Evolutionary conservation across 2,329 filamentous ascomycete species (phyloP).

Genomic region (Xylariaceae sp.): DNA sequence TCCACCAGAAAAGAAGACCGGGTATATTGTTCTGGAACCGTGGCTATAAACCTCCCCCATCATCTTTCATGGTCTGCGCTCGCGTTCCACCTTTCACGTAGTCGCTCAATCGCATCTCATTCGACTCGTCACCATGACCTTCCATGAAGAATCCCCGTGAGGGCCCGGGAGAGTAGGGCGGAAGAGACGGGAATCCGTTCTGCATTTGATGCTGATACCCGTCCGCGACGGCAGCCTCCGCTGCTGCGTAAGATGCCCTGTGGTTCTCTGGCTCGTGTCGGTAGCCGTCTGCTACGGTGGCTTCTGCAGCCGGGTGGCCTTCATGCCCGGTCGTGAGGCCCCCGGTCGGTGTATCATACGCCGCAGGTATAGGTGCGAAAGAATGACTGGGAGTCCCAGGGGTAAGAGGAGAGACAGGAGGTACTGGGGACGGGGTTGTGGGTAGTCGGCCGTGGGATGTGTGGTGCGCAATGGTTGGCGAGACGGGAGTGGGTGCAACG

Average conservation of each 20-base stretch:
- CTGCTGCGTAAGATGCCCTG: constrained; percentile 15
- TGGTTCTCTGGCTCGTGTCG: constrained; percentile 11
- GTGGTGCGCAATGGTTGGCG: constrained; percentile 2
- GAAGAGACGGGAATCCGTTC: constrained; percentile 18
- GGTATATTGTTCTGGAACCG: too few relatives aligned
- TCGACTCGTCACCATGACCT: constrained; percentile 30
- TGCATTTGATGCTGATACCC: constrained; percentile 21
- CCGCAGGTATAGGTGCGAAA: constrained; percentile 6
- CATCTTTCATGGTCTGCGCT: constrained; percentile 31
- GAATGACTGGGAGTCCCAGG: constrained; percentile 14
- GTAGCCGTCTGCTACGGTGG: constrained; percentile 28
- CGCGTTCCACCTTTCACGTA: constrained; percentile 34
- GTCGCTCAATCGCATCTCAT: constrained; percentile 33
- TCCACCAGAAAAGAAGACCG: too few relatives aligned
- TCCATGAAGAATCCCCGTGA: constrained; percentile 24
- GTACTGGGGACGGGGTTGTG: constrained; percentile 3
- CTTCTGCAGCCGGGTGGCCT: constrained; percentile 21
- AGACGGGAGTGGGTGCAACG: background rate
- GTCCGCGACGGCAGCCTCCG: constrained; percentile 27
- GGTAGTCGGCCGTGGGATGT: constrained; percentile 1
- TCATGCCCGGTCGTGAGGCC: too few relatives aligned
- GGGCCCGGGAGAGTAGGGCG: constrained; percentile 29
- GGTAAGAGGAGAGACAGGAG: constrained; percentile 19
- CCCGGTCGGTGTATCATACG: background rate
- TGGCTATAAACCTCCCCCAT: too few relatives aligned